These are phyloP conservation scores for Boletellus ananiceps DNA, from an alignment of 768 basidiomycete species.

Conservation along the genomic window DNA sequence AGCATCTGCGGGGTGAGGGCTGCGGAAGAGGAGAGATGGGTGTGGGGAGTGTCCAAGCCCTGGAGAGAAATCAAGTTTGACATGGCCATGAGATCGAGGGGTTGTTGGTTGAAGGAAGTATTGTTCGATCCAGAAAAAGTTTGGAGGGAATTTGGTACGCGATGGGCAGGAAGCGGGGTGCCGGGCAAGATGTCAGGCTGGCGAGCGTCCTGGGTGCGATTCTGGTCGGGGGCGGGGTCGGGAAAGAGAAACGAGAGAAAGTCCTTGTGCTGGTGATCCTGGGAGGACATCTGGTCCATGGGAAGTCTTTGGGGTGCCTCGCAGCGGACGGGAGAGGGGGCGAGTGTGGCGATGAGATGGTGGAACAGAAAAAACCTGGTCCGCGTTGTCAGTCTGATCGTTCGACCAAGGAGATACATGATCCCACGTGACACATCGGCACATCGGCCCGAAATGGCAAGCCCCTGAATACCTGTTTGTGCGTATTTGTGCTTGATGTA, in stretches of 20 bases:
- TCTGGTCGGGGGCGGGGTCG: slow-evolving; percentile 23
- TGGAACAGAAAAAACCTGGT: slow-evolving; percentile 7
- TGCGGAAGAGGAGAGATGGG: slow-evolving; percentile 16
- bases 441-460: neutral
- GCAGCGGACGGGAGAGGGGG: neutral
- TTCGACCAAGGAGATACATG: neutral
- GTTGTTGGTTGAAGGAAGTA: slow-evolving; percentile 24
- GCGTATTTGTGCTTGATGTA: slow-evolving; percentile 5
- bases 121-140: slow-evolving; percentile 9
- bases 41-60: slow-evolving; percentile 31
- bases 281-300: slow-evolving; percentile 24
- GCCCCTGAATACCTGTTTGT: neutral
- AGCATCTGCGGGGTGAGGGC: slow-evolving; percentile 45
- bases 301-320: neutral
- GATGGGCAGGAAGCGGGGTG: slow-evolving; percentile 8
- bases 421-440: slow-evolving; percentile 11
- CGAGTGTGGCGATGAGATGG: slow-evolving; percentile 2
- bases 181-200: slow-evolving; percentile 13
- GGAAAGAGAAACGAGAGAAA: slow-evolving; percentile 34
- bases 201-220: slow-evolving; percentile 22
- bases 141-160: slow-evolving; percentile 2
- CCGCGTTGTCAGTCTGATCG: slow-evolving; percentile 4
- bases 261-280: slow-evolving; percentile 35
- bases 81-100: slow-evolving; percentile 44
- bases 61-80: slow-evolving; percentile 51